A percentile compares a stretch with the other conserved stretches of the same genome.
phyloP scores from a whole-genome alignment of 1,284 basidiomycete genomes.

The Bondarzewia mesenterica region DNA sequence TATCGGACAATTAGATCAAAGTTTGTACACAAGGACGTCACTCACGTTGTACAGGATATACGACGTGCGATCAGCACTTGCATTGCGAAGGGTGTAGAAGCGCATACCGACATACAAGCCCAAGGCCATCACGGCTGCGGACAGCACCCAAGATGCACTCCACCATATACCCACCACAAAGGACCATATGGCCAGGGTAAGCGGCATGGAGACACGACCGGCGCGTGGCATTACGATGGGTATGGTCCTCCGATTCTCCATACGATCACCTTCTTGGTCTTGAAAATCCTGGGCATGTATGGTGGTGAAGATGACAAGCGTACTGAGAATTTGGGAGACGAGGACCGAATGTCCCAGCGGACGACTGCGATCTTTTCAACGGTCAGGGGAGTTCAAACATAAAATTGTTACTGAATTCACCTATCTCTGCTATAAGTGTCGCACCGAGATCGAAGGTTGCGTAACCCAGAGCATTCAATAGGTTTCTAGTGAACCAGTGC shows the following conservation, averaged over 20 bases:
- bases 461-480: not conserved
- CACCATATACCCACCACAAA: constrained; percentile 13
- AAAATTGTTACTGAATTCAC: not conserved
- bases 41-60: constrained; percentile 16
- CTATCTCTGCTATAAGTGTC: constrained; percentile 2
- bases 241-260: constrained; percentile 17
- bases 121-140: constrained; percentile 8
- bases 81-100: constrained; percentile 10
- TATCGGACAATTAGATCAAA: no score
- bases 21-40: no score
- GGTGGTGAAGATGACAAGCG: constrained; percentile 20
- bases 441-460: not conserved
- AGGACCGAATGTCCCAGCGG: constrained; percentile 8
- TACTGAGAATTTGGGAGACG: constrained; percentile 15
- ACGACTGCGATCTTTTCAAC: not conserved
- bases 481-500: not conserved
- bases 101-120: constrained; percentile 13
- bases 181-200: constrained; percentile 15
- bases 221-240: constrained; percentile 16
- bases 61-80: constrained; percentile 10
- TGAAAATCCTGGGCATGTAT: constrained; percentile 22
- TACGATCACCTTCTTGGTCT: constrained; percentile 17
- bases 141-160: constrained; percentile 4
- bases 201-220: constrained; percentile 13
- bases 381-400: not conserved